phyloP scores from a whole-genome alignment of 75 land plant species.

The Picea glauca region DNA sequence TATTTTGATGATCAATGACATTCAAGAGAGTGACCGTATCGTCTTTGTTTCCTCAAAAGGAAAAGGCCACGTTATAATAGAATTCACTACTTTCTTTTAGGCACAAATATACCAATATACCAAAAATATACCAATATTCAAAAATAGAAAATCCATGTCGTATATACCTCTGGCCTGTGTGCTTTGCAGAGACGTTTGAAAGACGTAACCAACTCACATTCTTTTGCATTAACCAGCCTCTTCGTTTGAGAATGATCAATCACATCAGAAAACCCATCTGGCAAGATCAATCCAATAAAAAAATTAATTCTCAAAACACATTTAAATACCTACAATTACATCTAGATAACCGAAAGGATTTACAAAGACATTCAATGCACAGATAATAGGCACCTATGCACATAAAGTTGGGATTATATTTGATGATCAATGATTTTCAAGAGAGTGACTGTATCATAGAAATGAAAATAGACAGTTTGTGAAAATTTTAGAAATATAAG shows the following conservation, averaged over 20 bases:
- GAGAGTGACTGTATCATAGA: constrained; percentile 59
- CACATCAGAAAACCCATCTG: constrained; percentile 13
- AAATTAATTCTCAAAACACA: not conserved
- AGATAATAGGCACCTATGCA: not conserved
- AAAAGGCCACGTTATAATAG: not conserved
- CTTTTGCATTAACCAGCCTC: constrained; percentile 9
- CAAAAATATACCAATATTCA: not conserved
- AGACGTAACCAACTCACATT: constrained; percentile 1
- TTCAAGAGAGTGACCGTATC: too few species aligned
- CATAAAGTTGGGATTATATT: constrained; percentile 3
- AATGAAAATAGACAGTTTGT: too few species aligned
- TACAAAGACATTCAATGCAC: not conserved
- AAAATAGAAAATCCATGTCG: not conserved
- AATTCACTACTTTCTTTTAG: not conserved
- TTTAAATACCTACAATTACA: not conserved
- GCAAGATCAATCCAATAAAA: not conserved
- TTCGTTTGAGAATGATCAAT: constrained; percentile 4
- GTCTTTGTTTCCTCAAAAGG: too few species aligned
- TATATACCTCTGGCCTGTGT: constrained; percentile 9
- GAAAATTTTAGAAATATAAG: too few species aligned
- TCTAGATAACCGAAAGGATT: not conserved
- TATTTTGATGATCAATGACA: too few species aligned
- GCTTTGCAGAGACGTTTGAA: constrained; percentile 3
- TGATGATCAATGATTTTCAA: constrained; percentile 32
- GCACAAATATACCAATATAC: too few species aligned